These are phyloP conservation scores for Tetrahymena malaccensis DNA, from an alignment of 73 alveolate genomes.

Conservation along the genomic window DNA sequence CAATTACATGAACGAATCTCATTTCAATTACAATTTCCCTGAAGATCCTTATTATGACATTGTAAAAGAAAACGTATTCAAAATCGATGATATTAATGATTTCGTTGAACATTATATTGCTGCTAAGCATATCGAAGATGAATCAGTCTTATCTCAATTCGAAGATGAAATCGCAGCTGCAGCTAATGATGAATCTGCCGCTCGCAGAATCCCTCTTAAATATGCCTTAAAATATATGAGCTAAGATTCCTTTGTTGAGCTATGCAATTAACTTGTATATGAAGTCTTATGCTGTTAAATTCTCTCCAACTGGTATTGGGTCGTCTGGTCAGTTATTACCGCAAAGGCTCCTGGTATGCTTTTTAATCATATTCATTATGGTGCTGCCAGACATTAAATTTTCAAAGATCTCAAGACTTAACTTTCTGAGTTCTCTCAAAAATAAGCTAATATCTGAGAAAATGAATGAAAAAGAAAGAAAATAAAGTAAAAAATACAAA, in stretches of 20 bases:
- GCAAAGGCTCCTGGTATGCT: constrained; percentile 1
- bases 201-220: background rate
- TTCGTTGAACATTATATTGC: background rate
- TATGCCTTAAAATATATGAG: background rate
- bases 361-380: background rate
- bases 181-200: background rate
- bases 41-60: constrained; percentile 34
- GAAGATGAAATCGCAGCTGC: background rate
- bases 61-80: constrained; percentile 12
- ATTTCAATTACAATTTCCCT: constrained; percentile 21
- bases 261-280: background rate
- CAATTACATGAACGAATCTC: constrained; percentile 29
- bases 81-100: background rate
- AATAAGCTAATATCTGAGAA: background rate
- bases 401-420: background rate
- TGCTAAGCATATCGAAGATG: background rate
- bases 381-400: background rate
- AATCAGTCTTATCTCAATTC: background rate
- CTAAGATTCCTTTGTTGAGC: background rate
- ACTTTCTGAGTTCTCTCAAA: background rate
- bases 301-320: background rate
- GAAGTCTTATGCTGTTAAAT: background rate
- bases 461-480: background rate
- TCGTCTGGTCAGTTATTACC: background rate
- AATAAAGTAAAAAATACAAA: background rate